phyloP scores from a whole-genome alignment of 169 alveolate species.

The Besnoitia besnoiti region DNA sequence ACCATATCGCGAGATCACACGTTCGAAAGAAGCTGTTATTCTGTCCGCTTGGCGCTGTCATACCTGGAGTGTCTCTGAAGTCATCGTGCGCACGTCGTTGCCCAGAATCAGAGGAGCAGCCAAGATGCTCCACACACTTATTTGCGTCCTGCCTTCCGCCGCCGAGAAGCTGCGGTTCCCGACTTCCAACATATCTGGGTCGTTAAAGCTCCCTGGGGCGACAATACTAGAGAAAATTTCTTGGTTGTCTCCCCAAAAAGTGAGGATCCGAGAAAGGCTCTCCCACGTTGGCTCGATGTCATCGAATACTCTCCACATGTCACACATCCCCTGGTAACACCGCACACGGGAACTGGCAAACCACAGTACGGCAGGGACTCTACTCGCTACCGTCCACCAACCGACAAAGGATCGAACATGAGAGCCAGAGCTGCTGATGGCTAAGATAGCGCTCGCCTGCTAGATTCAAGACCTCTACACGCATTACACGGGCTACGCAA shows the following conservation, averaged over 20 bases:
- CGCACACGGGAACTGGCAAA: not conserved
- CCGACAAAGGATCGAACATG: too few relatives aligned
- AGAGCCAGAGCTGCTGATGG: too few relatives aligned
- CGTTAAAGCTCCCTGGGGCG: constrained; percentile 83
- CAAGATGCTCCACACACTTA: constrained; percentile 82
- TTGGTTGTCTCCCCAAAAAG: constrained; percentile 25
- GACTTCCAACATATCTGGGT: constrained; percentile 88
- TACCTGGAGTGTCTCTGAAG: constrained; percentile 65
- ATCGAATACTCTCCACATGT: constrained; percentile 1
- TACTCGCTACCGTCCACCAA: too few relatives aligned
- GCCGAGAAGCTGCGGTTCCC: constrained; percentile 81
- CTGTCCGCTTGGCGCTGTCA: too few relatives aligned
- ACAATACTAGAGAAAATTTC: constrained; percentile 52
- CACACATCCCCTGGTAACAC: not conserved
- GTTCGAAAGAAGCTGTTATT: too few relatives aligned
- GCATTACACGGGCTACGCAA: too few relatives aligned
- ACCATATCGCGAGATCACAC: too few relatives aligned
- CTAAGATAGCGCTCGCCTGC: too few relatives aligned
- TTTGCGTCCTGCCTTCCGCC: constrained; percentile 78
- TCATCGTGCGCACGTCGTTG: constrained; percentile 77
- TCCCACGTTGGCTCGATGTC: constrained; percentile 32
- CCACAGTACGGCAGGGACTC: not conserved
- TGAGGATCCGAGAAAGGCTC: not conserved
- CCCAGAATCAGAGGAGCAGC: constrained; percentile 86
- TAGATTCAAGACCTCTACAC: too few relatives aligned